Conservation (phyloP, 257 asterid species). For the Solanum dulcamara region DNA sequence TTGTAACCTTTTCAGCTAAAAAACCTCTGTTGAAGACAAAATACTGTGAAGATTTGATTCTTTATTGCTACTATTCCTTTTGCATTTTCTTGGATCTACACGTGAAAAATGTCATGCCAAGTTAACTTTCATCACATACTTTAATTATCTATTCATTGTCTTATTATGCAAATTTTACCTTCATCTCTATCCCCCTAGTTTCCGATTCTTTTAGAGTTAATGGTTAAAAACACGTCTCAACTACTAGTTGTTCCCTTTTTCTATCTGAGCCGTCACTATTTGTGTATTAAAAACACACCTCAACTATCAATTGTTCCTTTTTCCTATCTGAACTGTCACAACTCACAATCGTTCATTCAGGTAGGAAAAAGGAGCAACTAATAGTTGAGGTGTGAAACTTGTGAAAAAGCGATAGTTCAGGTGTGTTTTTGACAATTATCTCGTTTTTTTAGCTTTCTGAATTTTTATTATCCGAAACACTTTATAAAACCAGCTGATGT, state of each 20-base stretch:
- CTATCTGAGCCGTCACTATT: neutral
- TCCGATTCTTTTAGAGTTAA: neutral
- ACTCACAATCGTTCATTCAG: too few relatives aligned
- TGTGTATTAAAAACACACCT: neutral
- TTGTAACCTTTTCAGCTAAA: neutral
- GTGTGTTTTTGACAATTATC: too few relatives aligned
- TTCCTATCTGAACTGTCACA: too few relatives aligned
- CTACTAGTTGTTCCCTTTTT: neutral
- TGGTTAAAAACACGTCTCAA: neutral
- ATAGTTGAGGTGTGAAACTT: neutral
- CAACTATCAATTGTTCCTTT: too few relatives aligned
- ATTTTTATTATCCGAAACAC: neutral
- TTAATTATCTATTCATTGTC: neutral
- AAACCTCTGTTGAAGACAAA: neutral
- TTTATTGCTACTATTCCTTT: constrained; percentile 4
- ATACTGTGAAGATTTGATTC: constrained; percentile 5
- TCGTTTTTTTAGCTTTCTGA: neutral
- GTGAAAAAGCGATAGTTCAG: too few relatives aligned
- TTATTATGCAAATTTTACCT: neutral
- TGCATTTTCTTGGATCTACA: constrained; percentile 2
- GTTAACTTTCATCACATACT: neutral
- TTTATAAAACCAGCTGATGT: neutral
- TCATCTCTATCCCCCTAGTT: neutral
- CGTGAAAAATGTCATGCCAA: neutral
- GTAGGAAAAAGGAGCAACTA: too few relatives aligned